Evolutionary conservation across 2,329 filamentous ascomycete genomes (phyloP), one percentile per base, ranked within the genome.

Genomic region (Fusarium camptoceras): DNA sequence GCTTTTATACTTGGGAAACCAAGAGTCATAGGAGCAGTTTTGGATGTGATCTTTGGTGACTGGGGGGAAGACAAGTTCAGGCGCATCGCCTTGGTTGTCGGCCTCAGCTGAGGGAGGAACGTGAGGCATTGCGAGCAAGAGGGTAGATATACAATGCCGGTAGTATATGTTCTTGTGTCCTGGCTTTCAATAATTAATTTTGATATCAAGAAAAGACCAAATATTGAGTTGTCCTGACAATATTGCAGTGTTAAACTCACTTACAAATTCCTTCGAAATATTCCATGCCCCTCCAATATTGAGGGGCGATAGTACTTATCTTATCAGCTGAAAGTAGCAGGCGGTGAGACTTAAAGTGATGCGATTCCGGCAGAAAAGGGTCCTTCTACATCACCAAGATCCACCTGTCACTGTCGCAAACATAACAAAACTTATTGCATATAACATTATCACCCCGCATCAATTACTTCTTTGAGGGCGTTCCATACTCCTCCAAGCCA

Each of bases 11-110:
- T 88, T 91, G 49, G 92, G 89, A 76, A 97, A 93, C 96, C 96
- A 99, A 64, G 87, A 88, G 78, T 97, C 92, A 80, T 97, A 98
- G 43, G 96, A 97, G 82, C 95, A 99, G 81, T 98, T 92, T 57
- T 97, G 84, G 66, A 99, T 97, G 76, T 99, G 95, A 48, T 91
- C 88, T 77, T 91, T 92, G 31, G 90, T 94, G 60, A 97, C 88
- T 2, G 94, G 93, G 22, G 94, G 92, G 77, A 99, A 98, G 22
- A 88, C 88, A 20, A 93, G 50, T 28, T 76, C 73, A 34, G 65
- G 64, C 25, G 68, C 68, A 28, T 74, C 73, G 27, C 55, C 55
- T 37, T 59, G 59, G 28, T 43, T 44, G 24, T 58, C 48, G 30
- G 51, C 24, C 31, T 51, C 34, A 30, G 59, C 50, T 18, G 67